Percentiles rank a stretch among this genome's conserved stretches.
Evolutionary conservation across 768 basidiomycete species (phyloP).

Genomic region (Amanita jacksonii): DNA sequence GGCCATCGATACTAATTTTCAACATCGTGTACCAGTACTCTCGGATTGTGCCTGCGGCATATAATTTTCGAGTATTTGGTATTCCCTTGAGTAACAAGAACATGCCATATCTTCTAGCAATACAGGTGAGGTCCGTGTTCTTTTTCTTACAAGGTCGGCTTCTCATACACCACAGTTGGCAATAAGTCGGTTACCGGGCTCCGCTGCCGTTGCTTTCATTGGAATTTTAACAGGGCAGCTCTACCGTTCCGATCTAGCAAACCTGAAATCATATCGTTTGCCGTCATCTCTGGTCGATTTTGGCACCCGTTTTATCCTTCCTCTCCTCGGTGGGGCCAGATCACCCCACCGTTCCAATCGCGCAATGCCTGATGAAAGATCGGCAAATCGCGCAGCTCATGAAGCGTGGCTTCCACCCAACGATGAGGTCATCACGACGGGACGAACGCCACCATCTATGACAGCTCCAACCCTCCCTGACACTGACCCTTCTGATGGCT

Average conservation of each 20-base stretch:
- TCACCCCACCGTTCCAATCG: slow-evolving; percentile 60
- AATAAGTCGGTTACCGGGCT: slow-evolving; percentile 57
- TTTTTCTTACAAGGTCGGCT: slow-evolving; percentile 4
- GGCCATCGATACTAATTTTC: slow-evolving; percentile 70
- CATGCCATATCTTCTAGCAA: slow-evolving; percentile 59
- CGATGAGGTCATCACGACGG: slow-evolving; percentile 59
- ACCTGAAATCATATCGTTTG: slow-evolving; percentile 72
- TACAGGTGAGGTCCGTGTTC: slow-evolving; percentile 44
- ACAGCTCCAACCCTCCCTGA: slow-evolving; percentile 14
- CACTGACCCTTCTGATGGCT: slow-evolving; percentile 14
- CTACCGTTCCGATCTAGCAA: slow-evolving; percentile 77
- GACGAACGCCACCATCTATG: slow-evolving; percentile 26
- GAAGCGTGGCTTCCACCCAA: slow-evolving; percentile 22
- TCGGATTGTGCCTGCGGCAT: slow-evolving; percentile 65
- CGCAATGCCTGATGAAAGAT: slow-evolving; percentile 55
- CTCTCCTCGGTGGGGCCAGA: slow-evolving; percentile 57
- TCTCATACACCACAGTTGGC: slow-evolving; percentile 41
- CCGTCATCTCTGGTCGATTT: slow-evolving; percentile 49
- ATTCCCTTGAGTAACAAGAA: slow-evolving; percentile 69
- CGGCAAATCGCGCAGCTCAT: slow-evolving; percentile 14
- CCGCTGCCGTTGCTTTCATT: slow-evolving; percentile 47
- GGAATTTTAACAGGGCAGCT: slow-evolving; percentile 67
- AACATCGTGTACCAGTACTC: slow-evolving; percentile 78
- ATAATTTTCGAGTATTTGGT: slow-evolving; percentile 70
- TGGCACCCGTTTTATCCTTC: slow-evolving; percentile 46